Percentiles rank a stretch among this genome's conserved stretches.
These are phyloP conservation scores for Lactarius akahatsu DNA, from an alignment of 768 basidiomycete genomes.

Conservation along the genomic window DNA sequence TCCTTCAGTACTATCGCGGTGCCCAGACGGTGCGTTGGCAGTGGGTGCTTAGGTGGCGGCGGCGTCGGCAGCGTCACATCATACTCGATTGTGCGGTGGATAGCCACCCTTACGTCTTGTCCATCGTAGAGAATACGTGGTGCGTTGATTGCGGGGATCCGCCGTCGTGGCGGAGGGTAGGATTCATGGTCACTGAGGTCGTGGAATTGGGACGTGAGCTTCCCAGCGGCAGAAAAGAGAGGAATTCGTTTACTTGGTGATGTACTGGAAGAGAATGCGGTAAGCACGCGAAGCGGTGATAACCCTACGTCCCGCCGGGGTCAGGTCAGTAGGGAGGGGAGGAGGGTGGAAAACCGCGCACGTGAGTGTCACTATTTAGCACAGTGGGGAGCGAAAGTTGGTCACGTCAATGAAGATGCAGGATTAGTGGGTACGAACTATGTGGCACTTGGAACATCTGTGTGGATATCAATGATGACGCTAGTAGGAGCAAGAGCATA, in stretches of 20 bases:
- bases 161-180: conserved; percentile 10
- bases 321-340: background rate
- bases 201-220: background rate
- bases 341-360: background rate
- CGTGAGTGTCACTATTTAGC: conserved; percentile 18
- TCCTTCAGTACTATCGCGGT: background rate
- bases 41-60: conserved; percentile 5
- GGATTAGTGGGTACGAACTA: conserved; percentile 18
- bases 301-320: conserved; percentile 5
- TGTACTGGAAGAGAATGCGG: conserved; percentile 24
- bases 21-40: background rate
- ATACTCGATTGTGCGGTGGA: conserved; percentile 20
- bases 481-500: background rate
- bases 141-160: background rate
- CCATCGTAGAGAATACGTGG: conserved; percentile 1
- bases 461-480: background rate
- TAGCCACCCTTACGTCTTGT: conserved; percentile 14
- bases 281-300: conserved; percentile 18
- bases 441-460: conserved; percentile 26
- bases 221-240: background rate
- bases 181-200: conserved; percentile 1
- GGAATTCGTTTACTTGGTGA: conserved; percentile 1
- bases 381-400: background rate
- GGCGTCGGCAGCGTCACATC: background rate
- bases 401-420: conserved; percentile 12